Evolutionary conservation across 2,329 filamentous ascomycete species (phyloP), one percentile per base, ranked within the genome.

Genomic region (Exophiala dermatitidis): DNA sequence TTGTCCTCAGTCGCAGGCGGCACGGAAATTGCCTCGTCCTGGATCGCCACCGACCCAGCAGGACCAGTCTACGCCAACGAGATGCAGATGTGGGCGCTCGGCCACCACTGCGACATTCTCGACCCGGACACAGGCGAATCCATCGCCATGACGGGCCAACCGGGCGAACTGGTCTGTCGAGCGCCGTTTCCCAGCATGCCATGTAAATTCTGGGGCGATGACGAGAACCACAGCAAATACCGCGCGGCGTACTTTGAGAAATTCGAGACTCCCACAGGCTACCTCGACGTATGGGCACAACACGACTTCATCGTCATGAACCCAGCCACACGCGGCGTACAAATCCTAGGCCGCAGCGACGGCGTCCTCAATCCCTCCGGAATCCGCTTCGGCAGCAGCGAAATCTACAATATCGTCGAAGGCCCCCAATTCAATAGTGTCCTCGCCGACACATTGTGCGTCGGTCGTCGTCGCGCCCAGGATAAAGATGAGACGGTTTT

Each of bases 321-420:
- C 42, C 69, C 71, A 0, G 49, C 50, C 4, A 76, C 74, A 0
- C 64, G 67, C 1, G 73, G 73, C 0, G 64, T 70, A 30, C 60
- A 69, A 9, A 72, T 76, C 56, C 72, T 73, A 50, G 74, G 73
- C 3, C 62, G 74, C 30, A 69, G 69, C 52, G 74, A 76, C 54
- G 72, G 72, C 4, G 72, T 75, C 1, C 63, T 77, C 19, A 76
- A 76, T 55, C 74, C 74, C 1, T 70, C 68, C 8, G 74, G 74
- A 4, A 72, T 77, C 51, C 69, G 74, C 29, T 77, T 76, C 49
- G 74, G 74, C 19, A 69, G 66, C 7, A 66, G 67, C 1, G 74
- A 77, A 60, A 73, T 77, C 48, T 76, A 77, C 63, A 65, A 68
- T n/a, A 69, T 77, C 43, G 69, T 71, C n/a, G 73, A 76, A 57